Conservation (phyloP, 2,329 filamentous ascomycete genomes). For the Arthrobotrys pseudoclavata region DNA sequence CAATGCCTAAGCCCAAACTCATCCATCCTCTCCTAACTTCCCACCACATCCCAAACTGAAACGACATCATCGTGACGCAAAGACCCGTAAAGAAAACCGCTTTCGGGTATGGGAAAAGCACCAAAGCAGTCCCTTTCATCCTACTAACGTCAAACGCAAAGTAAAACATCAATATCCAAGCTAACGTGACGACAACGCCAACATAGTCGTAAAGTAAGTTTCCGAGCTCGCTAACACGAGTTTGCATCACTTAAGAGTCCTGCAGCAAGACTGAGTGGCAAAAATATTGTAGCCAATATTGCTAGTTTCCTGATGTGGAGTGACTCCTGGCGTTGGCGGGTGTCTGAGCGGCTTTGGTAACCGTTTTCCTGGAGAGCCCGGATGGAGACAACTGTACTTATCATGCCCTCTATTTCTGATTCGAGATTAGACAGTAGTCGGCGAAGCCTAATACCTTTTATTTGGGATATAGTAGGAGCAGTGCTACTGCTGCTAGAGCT, state of each 20-base stretch:
- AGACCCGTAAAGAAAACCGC: neutral
- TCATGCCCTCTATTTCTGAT: conserved; percentile 2
- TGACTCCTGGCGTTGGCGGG: conserved; percentile 5
- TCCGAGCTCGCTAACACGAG: conserved; percentile 11
- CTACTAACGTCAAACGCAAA: neutral
- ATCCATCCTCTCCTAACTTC: conserved; percentile 8
- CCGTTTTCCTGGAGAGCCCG: neutral
- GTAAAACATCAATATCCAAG: conserved; percentile 12
- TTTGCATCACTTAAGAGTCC: conserved; percentile 8
- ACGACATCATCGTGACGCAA: neutral
- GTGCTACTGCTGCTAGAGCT: neutral
- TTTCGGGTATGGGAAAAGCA: conserved; percentile 1
- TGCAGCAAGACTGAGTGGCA: neutral
- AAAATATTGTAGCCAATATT: conserved; percentile 6
- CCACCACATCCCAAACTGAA: conserved; percentile 15
- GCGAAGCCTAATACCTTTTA: neutral
- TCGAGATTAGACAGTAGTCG: neutral
- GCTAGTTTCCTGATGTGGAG: conserved; percentile 4
- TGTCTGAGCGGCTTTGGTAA: conserved; percentile 1
- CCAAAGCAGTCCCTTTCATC: conserved; percentile 3
- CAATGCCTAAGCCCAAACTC: neutral
- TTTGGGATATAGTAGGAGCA: neutral
- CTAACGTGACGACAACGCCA: neutral
- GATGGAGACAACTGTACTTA: neutral
- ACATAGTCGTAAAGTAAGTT: conserved; percentile 9